Conservation (phyloP, 176 grass and related monocot genomes). For the Eremochloa ophiuroides region DNA sequence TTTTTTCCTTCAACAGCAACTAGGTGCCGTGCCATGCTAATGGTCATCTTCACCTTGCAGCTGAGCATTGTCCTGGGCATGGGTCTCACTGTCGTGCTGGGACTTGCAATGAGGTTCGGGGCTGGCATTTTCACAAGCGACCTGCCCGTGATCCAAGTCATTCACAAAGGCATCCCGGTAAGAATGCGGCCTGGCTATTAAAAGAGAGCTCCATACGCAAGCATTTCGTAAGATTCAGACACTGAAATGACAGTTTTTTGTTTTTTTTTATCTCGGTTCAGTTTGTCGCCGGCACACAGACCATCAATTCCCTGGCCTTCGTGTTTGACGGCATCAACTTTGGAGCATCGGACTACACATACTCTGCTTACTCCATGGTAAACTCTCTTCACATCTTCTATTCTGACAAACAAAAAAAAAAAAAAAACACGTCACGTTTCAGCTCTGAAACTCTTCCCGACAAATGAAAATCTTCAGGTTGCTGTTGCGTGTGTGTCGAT, state of each 20-base stretch:
- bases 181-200: background rate
- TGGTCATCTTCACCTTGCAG: constrained; percentile 32
- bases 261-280: constrained; percentile 29
- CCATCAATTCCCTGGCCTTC: constrained; percentile 84
- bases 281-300: constrained; percentile 88
- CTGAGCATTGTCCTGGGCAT: constrained; percentile 74
- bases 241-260: background rate
- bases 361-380: constrained; percentile 96
- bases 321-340: constrained; percentile 99
- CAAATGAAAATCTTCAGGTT: constrained; percentile 64
- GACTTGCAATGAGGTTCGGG: constrained; percentile 70
- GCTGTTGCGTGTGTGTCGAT: constrained; percentile 71
- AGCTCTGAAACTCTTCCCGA: no score
- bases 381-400: background rate
- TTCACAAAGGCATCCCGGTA: constrained; percentile 86
- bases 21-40: background rate
- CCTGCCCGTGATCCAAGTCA: constrained; percentile 54
- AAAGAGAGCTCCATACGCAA: background rate
- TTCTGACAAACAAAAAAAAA: background rate
- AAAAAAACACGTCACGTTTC: background rate
- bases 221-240: background rate
- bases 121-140: constrained; percentile 87
- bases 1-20: background rate
- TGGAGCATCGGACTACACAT: constrained; percentile 86
- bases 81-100: constrained; percentile 61